Percentiles rank a stretch among this genome's conserved stretches.
These are phyloP conservation scores for Agaricus subrufescens DNA, from an alignment of 768 basidiomycete species.

Conservation along the genomic window DNA sequence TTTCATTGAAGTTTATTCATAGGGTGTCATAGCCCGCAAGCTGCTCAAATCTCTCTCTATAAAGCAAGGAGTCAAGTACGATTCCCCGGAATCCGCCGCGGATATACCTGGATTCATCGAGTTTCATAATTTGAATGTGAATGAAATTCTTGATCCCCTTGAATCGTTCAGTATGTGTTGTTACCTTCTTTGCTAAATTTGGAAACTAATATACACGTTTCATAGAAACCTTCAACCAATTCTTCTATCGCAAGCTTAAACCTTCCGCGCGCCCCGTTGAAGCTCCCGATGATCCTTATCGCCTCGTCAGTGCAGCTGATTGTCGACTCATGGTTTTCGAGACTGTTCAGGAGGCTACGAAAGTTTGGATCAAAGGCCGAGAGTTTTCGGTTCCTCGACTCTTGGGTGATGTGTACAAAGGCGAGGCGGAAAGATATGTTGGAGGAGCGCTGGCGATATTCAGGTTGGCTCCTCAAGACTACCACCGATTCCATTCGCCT, in stretches of 20 bases:
- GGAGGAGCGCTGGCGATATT: conserved; percentile 89
- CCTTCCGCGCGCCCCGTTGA: conserved; percentile 74
- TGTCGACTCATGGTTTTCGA: conserved; percentile 96
- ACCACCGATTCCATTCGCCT: conserved; percentile 89
- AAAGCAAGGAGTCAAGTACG: conserved; percentile 93
- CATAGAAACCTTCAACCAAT: conserved; percentile 87
- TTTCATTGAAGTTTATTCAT: neutral
- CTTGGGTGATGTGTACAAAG: conserved; percentile 73
- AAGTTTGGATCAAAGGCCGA: conserved; percentile 95
- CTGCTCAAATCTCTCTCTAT: conserved; percentile 86
- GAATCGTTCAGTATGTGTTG: conserved; percentile 75
- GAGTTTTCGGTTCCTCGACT: conserved; percentile 82
- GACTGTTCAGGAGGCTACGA: conserved; percentile 78
- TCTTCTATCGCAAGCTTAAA: conserved; percentile 91
- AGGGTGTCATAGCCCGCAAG: conserved; percentile 50
- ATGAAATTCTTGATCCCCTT: conserved; percentile 81
- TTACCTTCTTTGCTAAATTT: neutral
- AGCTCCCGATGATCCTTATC: conserved; percentile 64
- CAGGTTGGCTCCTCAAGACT: conserved; percentile 90
- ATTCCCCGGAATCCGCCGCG: conserved; percentile 74
- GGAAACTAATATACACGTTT: neutral
- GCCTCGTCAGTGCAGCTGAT: conserved; percentile 88
- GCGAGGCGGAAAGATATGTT: conserved; percentile 62
- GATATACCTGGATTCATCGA: conserved; percentile 88
- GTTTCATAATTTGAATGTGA: conserved; percentile 80